A percentile compares a stretch with the other conserved stretches of the same genome.
Conservation (phyloP, 2,329 filamentous ascomycete genomes). For the Fusarium verrucosum region DNA sequence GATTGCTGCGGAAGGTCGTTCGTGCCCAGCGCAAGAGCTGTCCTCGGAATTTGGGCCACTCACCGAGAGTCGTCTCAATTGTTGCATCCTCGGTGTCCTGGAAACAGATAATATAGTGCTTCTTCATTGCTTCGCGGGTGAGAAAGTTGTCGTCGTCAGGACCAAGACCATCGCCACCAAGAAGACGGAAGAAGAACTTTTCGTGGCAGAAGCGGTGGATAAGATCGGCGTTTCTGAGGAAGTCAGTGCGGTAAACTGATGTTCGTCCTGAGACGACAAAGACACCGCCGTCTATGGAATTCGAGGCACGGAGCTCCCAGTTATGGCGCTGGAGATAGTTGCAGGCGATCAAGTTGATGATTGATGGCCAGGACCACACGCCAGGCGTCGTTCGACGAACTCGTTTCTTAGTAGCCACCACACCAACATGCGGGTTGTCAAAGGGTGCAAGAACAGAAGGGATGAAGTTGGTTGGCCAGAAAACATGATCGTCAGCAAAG, state of each 20-base stretch:
- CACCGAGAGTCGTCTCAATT: constrained; percentile 64
- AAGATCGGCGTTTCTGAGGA: constrained; percentile 58
- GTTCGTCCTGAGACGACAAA: constrained; percentile 68
- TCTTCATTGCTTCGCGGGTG: constrained; percentile 61
- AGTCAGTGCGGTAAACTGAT: constrained; percentile 58
- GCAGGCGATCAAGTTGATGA: constrained; percentile 66
- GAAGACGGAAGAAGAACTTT: constrained; percentile 56
- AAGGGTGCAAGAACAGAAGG: constrained; percentile 55
- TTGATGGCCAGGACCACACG: constrained; percentile 43
- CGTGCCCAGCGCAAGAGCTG: constrained; percentile 68
- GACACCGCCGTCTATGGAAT: constrained; percentile 66
- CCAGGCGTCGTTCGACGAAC: constrained; percentile 53
- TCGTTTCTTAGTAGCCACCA: constrained; percentile 66
- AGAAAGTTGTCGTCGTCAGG: constrained; percentile 70
- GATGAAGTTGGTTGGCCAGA: constrained; percentile 58
- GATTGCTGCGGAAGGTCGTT: constrained; percentile 67
- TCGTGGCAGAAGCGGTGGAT: constrained; percentile 58
- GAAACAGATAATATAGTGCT: constrained; percentile 63
- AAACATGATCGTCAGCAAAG: constrained; percentile 63
- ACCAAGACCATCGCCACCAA: constrained; percentile 52
- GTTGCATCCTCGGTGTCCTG: constrained; percentile 60
- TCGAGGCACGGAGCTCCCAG: constrained; percentile 66
- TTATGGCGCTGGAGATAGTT: constrained; percentile 70
- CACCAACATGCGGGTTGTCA: constrained; percentile 57
- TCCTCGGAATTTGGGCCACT: constrained; percentile 57